A percentile compares a stretch with the other conserved stretches of the same genome.
Evolutionary conservation across 1,284 basidiomycete species (phyloP).

Genomic region (Coniferiporia sulphurascens): DNA sequence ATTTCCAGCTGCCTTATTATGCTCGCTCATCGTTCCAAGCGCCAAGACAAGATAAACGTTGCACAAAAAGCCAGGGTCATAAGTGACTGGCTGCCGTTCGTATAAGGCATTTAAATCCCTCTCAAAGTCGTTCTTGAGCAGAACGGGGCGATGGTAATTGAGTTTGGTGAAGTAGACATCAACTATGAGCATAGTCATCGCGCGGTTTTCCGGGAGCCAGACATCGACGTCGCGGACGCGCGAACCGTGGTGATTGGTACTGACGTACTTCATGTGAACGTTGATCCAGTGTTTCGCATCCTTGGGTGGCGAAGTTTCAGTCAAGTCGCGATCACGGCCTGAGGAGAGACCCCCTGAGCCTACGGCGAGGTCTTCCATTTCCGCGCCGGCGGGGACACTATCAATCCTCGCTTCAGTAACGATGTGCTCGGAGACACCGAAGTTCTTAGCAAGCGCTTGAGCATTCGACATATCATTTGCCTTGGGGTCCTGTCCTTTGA

Average conservation of each 20-base stretch:
- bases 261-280: conserved; percentile 44
- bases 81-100: conserved; percentile 40
- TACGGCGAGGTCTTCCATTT: conserved; percentile 70
- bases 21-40: conserved; percentile 73
- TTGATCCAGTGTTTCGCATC: conserved; percentile 57
- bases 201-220: conserved; percentile 71
- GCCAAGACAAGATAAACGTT: conserved; percentile 72
- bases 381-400: conserved; percentile 40
- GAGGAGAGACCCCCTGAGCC: conserved; percentile 64
- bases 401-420: conserved; percentile 56
- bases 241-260: conserved; percentile 13
- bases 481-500: conserved; percentile 70
- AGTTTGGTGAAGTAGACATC: conserved; percentile 69
- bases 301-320: conserved; percentile 52
- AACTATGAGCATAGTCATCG: conserved; percentile 55
- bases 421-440: conserved; percentile 69
- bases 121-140: conserved; percentile 60
- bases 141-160: conserved; percentile 74
- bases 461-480: conserved; percentile 71
- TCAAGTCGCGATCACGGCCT: conserved; percentile 57
- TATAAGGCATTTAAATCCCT: conserved; percentile 60
- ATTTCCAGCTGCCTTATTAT: conserved; percentile 43
- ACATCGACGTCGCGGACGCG: conserved; percentile 35
- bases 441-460: conserved; percentile 68
- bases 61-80: conserved; percentile 74